Base-by-base conservation (phyloP, 2,329 filamentous ascomycete genomes). In the Ascochyta fabae region DNA sequence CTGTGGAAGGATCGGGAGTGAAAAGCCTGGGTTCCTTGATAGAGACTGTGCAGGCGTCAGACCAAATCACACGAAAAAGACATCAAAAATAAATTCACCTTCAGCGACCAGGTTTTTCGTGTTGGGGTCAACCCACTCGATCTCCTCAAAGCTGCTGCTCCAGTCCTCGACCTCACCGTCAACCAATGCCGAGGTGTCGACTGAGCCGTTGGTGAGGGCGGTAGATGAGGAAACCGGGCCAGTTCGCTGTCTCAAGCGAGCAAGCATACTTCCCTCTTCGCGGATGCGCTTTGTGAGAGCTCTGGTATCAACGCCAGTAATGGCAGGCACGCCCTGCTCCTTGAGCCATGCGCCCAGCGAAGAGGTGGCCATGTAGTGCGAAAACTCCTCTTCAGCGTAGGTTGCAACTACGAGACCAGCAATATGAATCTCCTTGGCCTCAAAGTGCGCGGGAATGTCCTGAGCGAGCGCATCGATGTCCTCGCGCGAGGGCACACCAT, bases 341-440 rank as follows among this genome's bases (percentile, higher is more conserved):
- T 97, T 96, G 70, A 99, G 84, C 95, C 95, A 99, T 75, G 89
- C 84, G 58, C 94, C 94, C 47, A 99, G 83, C 3, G 94, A 98
- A 41, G 93, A 97, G 63, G 86, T 83, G 41, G 95, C 95, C 55
- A 99, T 84, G 81, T 92, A 92, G 80, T 99, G 95, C 15, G 94
- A 98, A 80, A 89, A 99, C 72, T 96, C 89, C 79, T 98, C 94
- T 69, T 93, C 95, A 27, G 91, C 88, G 79, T 99, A 98, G 8
- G 92, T 92, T 53, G 94, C 91, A 45, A 92, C 88, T 42, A 99
- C 88, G 55, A 99, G 85, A 75, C 92, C 95, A 43, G 94, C 90
- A 71, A 98, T 89, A 79, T 99, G 95, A 60, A 99, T 97, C 78
- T 96, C 82, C 35, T 84, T 88, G 36, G 94, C 90, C 79, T 99